These are phyloP conservation scores for Inosperma sp. DNA, from an alignment of 768 basidiomycete genomes.

Conservation along the genomic window DNA sequence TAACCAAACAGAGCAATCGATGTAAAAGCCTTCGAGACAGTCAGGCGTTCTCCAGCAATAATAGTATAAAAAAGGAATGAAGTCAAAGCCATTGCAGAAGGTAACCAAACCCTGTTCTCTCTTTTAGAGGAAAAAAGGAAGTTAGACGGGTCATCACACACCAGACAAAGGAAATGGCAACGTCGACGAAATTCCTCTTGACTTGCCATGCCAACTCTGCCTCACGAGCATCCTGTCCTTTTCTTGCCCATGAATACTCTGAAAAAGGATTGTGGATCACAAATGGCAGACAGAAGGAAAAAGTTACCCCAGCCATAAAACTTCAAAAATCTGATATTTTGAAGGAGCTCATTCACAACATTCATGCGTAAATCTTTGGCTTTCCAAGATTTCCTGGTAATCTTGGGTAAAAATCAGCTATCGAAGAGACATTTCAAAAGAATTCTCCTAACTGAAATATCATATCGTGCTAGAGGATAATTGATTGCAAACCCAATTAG, in stretches of 20 bases:
- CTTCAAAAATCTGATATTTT: conserved; percentile 69
- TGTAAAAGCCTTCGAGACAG: conserved; percentile 79
- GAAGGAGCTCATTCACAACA: conserved; percentile 70
- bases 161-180: conserved; percentile 67
- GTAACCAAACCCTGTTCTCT: conserved; percentile 61
- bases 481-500: conserved; percentile 58
- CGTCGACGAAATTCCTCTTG: conserved; percentile 56
- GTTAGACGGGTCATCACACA: conserved; percentile 22
- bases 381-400: conserved; percentile 54
- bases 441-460: conserved; percentile 47
- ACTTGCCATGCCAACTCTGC: conserved; percentile 65
- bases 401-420: conserved; percentile 29
- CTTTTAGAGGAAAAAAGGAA: not conserved
- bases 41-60: conserved; percentile 58
- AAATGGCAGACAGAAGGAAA: not conserved
- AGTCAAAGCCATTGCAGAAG: conserved; percentile 59
- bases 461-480: conserved; percentile 63
- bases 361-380: conserved; percentile 67
- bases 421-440: not conserved
- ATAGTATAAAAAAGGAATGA: conserved; percentile 67
- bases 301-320: conserved; percentile 70
- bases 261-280: conserved; percentile 7
- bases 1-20: conserved; percentile 72
- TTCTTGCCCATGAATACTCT: conserved; percentile 60
- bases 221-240: conserved; percentile 50